Percentiles rank a stretch among this genome's conserved stretches.
phyloP scores from a whole-genome alignment of 2,329 filamentous ascomycete species.

The Biscogniauxia mediterranea region DNA sequence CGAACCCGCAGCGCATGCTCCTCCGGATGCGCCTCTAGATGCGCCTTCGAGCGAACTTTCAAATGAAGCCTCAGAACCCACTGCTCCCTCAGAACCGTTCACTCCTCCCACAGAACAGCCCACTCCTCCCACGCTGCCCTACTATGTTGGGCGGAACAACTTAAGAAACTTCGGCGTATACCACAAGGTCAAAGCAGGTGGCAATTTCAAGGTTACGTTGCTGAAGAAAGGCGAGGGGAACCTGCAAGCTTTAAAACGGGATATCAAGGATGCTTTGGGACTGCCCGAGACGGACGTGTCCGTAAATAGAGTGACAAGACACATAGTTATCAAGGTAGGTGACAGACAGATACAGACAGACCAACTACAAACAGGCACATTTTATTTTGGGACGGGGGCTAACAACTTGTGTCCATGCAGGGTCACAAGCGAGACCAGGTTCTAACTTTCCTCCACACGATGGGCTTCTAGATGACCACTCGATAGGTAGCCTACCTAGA shows the following conservation, averaged over 20 bases:
- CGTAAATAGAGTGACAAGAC: constrained; percentile 61
- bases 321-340: constrained; percentile 72
- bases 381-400: not conserved
- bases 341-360: not conserved
- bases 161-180: constrained; percentile 77
- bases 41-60: no score
- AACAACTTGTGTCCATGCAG: constrained; percentile 15
- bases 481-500: no score
- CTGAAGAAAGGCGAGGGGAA: constrained; percentile 81
- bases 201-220: constrained; percentile 70
- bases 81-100: constrained; percentile 11
- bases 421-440: constrained; percentile 23
- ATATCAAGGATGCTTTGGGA: constrained; percentile 59
- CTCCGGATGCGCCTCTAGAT: no score
- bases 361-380: no score
- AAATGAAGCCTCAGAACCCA: constrained; percentile 1
- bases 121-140: constrained; percentile 49
- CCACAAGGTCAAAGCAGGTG: constrained; percentile 67
- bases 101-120: constrained; percentile 30
- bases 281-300: constrained; percentile 54
- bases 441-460: constrained; percentile 22
- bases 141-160: constrained; percentile 69
- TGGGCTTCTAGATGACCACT: constrained; percentile 24
- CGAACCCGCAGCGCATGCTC: constrained; percentile 1
- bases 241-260: constrained; percentile 57